Evolutionary conservation across 345 rosid species (phyloP).

Genomic region (Citrus glauca): DNA sequence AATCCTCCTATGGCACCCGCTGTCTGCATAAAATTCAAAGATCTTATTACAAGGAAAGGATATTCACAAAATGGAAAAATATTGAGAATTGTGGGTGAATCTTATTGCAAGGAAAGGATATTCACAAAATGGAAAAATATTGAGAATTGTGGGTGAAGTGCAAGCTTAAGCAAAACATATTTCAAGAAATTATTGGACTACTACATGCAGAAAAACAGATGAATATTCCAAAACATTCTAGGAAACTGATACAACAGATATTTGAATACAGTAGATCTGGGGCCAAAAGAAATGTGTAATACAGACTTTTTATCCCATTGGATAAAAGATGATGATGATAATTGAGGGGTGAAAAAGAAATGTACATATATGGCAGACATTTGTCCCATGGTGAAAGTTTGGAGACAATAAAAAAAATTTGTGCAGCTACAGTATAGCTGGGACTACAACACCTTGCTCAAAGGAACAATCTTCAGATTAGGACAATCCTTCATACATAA

Average conservation of each 20-base stretch:
- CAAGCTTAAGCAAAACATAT: slow-evolving; percentile 1
- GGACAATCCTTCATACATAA: background rate
- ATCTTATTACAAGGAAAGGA: too few relatives aligned
- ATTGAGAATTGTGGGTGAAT: too few relatives aligned
- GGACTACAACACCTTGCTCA: background rate
- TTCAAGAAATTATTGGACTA: background rate
- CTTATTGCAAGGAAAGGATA: slow-evolving; percentile 12
- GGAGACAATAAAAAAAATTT: background rate
- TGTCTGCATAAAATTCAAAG: slow-evolving; percentile 42
- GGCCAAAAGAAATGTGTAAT: background rate
- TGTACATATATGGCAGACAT: background rate
- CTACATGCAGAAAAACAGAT: background rate
- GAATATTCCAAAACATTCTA: background rate
- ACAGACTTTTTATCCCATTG: background rate
- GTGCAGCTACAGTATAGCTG: background rate
- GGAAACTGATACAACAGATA: background rate
- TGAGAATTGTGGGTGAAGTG: background rate
- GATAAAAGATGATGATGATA: background rate
- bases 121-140: background rate
- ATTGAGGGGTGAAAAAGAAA: background rate
- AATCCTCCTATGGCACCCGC: slow-evolving; percentile 96
- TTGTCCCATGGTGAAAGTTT: background rate
- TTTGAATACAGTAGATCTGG: background rate
- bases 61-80: too few relatives aligned
- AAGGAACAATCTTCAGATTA: background rate